A percentile compares a stretch with the other conserved stretches of the same genome.
Conservation (phyloP, 495 filamentous ascomycete species). For the Rostrohypoxylon terebratum region DNA sequence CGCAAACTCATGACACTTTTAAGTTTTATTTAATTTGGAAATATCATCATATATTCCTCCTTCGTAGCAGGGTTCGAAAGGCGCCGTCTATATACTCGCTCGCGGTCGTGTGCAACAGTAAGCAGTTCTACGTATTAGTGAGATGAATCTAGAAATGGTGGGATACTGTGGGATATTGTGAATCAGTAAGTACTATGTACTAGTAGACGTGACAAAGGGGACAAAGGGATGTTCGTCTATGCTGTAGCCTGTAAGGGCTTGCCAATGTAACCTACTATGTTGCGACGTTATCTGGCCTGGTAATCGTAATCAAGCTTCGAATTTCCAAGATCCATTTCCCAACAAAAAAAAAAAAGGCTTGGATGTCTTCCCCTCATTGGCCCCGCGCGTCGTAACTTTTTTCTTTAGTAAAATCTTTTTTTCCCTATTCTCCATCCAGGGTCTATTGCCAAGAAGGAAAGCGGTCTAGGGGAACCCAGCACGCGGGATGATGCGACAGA, state of each 20-base stretch:
- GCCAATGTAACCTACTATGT: background rate
- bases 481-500: slow-evolving; percentile 14
- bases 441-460: slow-evolving; percentile 5
- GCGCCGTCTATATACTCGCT: slow-evolving; percentile 19
- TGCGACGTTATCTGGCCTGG: background rate
- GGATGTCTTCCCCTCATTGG: slow-evolving; percentile 19
- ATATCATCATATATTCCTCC: background rate
- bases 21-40: slow-evolving; percentile 10
- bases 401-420: slow-evolving; percentile 7
- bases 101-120: slow-evolving; percentile 25
- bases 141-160: slow-evolving; percentile 26
- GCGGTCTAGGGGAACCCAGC: slow-evolving; percentile 1
- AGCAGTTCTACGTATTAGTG: slow-evolving; percentile 26
- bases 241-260: too few relatives aligned
- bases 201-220: too few relatives aligned
- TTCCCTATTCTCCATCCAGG: slow-evolving; percentile 12
- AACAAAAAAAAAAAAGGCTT: slow-evolving; percentile 45
- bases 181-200: too few relatives aligned
- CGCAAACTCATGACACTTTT: background rate
- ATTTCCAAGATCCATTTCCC: slow-evolving; percentile 41
- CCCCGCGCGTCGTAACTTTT: slow-evolving; percentile 25
- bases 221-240: too few relatives aligned
- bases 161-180: too few relatives aligned
- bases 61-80: background rate
- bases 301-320: slow-evolving; percentile 24